These are phyloP conservation scores for Dioscorea alata DNA, from an alignment of 106 monocot species.

Conservation along the genomic window DNA sequence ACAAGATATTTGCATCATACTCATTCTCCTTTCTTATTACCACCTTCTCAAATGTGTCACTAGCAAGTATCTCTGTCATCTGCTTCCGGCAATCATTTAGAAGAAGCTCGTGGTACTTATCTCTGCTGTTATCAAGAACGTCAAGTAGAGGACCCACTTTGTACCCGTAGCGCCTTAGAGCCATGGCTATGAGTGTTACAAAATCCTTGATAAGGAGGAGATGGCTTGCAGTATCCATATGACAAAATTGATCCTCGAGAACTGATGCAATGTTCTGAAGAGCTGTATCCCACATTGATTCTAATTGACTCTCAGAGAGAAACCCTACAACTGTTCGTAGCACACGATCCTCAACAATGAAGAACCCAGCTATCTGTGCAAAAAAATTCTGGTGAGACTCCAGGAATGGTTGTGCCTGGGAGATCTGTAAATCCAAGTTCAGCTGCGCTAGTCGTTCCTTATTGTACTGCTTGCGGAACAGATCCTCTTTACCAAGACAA, in stretches of 20 bases:
- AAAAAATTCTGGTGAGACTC: conserved; percentile 15
- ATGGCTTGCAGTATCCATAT: conserved; percentile 14
- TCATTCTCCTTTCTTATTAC: conserved; percentile 10
- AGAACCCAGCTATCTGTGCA: conserved; percentile 15
- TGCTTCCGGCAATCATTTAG: conserved; percentile 6
- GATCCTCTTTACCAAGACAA: conserved; percentile 13
- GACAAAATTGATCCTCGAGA: conserved; percentile 12
- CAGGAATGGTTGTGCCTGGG: conserved; percentile 8
- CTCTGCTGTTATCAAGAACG: conserved; percentile 17
- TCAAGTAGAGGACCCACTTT: conserved; percentile 1
- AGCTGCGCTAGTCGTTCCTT: conserved; percentile 15
- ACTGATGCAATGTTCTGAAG: conserved; percentile 9
- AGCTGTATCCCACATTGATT: conserved; percentile 12
- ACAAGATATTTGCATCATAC: conserved; percentile 2
- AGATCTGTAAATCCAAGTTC: conserved; percentile 12
- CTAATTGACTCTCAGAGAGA: conserved; percentile 9
- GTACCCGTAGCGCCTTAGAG: conserved; percentile 7
- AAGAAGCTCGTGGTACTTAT: conserved; percentile 20
- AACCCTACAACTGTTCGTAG: conserved; percentile 5
- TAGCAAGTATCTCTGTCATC: neutral
- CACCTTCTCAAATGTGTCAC: conserved; percentile 12
- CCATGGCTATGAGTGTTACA: conserved; percentile 2
- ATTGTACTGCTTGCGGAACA: conserved; percentile 10
- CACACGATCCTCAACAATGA: conserved; percentile 18
- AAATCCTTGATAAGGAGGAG: conserved; percentile 14